phyloP scores from a whole-genome alignment of 768 basidiomycete species.

The Collybia sordida region DNA sequence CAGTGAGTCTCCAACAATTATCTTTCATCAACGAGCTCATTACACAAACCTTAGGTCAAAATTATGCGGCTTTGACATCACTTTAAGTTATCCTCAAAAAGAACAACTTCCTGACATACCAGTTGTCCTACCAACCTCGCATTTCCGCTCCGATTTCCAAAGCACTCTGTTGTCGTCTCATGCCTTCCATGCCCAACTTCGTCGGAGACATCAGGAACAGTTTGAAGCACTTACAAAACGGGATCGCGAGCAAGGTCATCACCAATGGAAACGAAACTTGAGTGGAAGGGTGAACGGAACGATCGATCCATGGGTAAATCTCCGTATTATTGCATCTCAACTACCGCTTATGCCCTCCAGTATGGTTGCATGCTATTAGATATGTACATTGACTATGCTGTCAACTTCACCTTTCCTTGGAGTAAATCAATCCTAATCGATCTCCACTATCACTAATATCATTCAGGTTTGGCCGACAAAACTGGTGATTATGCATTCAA shows the following conservation, averaged over 20 bases:
- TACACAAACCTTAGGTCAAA: constrained; percentile 37
- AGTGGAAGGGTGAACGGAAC: constrained; percentile 49
- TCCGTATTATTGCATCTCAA: background rate
- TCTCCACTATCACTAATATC: background rate
- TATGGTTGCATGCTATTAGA: constrained; percentile 66
- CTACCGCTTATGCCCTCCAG: constrained; percentile 23
- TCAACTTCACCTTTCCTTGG: constrained; percentile 71
- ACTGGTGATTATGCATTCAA: constrained; percentile 36
- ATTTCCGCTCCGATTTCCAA: constrained; percentile 27
- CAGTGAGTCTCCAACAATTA: constrained; percentile 48
- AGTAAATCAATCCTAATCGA: constrained; percentile 20
- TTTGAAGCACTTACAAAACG: constrained; percentile 17
- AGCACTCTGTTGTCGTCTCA: constrained; percentile 9
- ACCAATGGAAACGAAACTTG: constrained; percentile 47
- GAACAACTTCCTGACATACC: constrained; percentile 45
- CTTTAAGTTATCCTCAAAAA: constrained; percentile 66
- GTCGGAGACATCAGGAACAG: constrained; percentile 18
- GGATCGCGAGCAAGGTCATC: constrained; percentile 21
- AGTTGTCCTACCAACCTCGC: constrained; percentile 31
- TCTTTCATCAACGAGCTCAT: background rate
- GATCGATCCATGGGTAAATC: constrained; percentile 52
- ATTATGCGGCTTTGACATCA: constrained; percentile 65
- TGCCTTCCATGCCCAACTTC: constrained; percentile 16
- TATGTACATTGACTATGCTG: constrained; percentile 68
- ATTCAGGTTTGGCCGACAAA: constrained; percentile 21